These are phyloP conservation scores for Debaryomyces udenii DNA, from an alignment of 1,139 yeast species.

Conservation along the genomic window DNA sequence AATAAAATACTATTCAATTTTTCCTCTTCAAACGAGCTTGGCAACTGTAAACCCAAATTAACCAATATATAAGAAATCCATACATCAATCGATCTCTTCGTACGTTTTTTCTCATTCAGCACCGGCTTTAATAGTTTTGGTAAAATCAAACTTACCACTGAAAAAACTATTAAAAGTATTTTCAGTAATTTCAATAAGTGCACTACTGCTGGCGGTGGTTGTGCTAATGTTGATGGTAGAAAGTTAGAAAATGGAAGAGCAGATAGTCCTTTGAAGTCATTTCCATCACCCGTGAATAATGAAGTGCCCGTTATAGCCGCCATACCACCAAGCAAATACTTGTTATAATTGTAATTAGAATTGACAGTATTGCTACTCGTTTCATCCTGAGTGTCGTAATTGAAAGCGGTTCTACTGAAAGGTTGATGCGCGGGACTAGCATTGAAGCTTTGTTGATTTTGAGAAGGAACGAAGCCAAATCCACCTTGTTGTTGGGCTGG, in stretches of 20 bases:
- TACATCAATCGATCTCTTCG: constrained; percentile 4
- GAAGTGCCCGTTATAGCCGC: constrained; percentile 57
- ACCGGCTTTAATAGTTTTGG: constrained; percentile 22
- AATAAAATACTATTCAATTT: constrained; percentile 24
- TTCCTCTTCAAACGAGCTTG: constrained; percentile 23
- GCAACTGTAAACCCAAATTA: constrained; percentile 34
- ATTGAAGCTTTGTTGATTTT: constrained; percentile 22
- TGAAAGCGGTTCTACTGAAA: constrained; percentile 10
- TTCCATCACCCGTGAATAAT: constrained; percentile 38
- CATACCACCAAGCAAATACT: constrained; percentile 56
- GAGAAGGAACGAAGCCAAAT: constrained; percentile 28
- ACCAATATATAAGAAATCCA: constrained; percentile 30
- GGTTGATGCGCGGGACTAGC: constrained; percentile 25
- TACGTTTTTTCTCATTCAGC: constrained; percentile 7
- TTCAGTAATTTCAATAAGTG: constrained; percentile 34
- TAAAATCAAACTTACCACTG: constrained; percentile 27
- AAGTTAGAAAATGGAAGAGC: constrained; percentile 35
- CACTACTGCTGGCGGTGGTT: constrained; percentile 28
- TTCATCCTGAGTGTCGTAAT: constrained; percentile 8
- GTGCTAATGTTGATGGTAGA: constrained; percentile 28
- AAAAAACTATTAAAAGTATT: constrained; percentile 28
- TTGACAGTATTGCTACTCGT: constrained; percentile 4
- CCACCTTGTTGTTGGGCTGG: constrained; percentile 17
- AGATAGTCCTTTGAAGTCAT: constrained; percentile 44
- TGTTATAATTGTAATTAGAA: constrained; percentile 26